Base-by-base conservation (phyloP, 2,329 filamentous ascomycete genomes). In the Ilyonectria sp. region DNA sequence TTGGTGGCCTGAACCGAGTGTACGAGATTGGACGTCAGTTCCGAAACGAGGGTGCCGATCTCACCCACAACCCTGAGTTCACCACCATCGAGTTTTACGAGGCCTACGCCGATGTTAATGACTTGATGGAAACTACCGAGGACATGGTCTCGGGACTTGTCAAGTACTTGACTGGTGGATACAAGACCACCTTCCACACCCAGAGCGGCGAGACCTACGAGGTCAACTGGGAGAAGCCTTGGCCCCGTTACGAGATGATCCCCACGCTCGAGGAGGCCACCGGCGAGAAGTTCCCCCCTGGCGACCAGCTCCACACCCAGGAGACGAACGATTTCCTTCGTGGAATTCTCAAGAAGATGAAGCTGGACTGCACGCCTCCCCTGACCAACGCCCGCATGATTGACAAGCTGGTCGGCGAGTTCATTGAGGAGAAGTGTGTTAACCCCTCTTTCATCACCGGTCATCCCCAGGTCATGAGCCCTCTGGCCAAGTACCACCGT, bases 51-150 rank as follows among this genome's bases (percentile, higher is more conserved):
- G 92, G 92, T 74, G 80, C 82, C 67, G 82, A 84, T 75, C 76
- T 83, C 54, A 99, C 96, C 8, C 96, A 99, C 87, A 99, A 98
- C 86, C 96, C 81, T 62, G 96, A 99, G 81, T 99, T 99, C 86
- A 99, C 96, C 49, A 97, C 94, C 29, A 94, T 94, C 81, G 96
- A 99, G 82, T 98, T 98, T 84, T 99, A 99, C 84, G 91, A 93
- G 89, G 95, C 96, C 4, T 98, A 94, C 74, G 93, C 92, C 63
- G 94, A 97, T 82, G 90, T 97, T 74, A 93, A 97, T 81, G 96
- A 98, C 79, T 86, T 98, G 67, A 82, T 82, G 76, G 85, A 93
- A 67, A 88, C 94, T 77, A 98, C 96, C 2, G 96, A 99, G 82
- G 95, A 98, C 79, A 91, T 99, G 33, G 92, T 99, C 53, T 95